Base-by-base conservation (phyloP, 176 grass and related monocot species). In the Bothriochloa decipiens region DNA sequence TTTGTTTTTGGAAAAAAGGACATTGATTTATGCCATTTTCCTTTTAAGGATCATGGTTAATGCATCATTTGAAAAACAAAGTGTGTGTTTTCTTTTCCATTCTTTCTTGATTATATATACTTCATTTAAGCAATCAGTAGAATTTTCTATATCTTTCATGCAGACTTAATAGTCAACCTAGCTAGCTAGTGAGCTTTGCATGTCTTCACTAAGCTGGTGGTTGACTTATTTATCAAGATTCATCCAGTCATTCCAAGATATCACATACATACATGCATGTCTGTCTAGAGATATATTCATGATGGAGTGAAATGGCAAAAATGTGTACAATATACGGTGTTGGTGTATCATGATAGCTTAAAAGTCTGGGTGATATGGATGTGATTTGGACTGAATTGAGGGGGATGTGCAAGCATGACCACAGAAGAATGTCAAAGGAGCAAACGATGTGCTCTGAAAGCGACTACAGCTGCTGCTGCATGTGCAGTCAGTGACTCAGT, bases 341-440 rank as follows among this genome's bases (percentile, higher is more conserved):
- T 88, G 75, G 27, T 75, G n/a, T 68, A 63, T 70, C 28, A 50
- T n/a, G 27, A 27, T 27, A 74, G 67, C 4, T 22, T 25, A 62
- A 50, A 85, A 82, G 40, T 47, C 50, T 26, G 70, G 57, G 40
- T 71, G 83, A 76, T 89, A 89, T 81, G 29, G 64, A 81, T 77
- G 88, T 64, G 83, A 89, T 86, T 82, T 82, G 23, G 78, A 89
- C 83, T 71, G 75, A 81, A 89, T 72, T 77, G 75, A 81, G 70
- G 78, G 52, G 18, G 64, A 82, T 47, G 42, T 74, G 72, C 79
- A 83, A 74, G 72, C 79, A 77, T 68, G 87, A 69, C 70, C 42
- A 86, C 55, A 72, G 13, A 82, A 86, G 72, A 82, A 85, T 89
- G 82, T 89, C 82, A 82, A 86, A 77, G 83, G 78, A 77, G 78